These are phyloP conservation scores for Ganoderma sinense DNA, from an alignment of 1,284 basidiomycete species.

Conservation along the genomic window DNA sequence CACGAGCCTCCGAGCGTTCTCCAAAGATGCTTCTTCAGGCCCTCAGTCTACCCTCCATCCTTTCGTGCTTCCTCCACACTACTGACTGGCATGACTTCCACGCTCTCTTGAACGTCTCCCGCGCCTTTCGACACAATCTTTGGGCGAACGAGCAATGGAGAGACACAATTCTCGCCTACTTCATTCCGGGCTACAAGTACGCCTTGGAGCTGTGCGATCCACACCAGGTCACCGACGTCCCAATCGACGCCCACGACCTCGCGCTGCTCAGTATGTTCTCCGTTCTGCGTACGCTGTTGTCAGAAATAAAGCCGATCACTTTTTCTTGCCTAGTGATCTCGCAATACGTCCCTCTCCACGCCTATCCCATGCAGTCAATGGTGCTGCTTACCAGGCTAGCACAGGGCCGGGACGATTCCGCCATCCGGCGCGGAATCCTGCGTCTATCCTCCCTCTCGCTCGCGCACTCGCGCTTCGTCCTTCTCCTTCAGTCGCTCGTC, in stretches of 20 bases:
- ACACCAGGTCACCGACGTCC: conserved; percentile 52
- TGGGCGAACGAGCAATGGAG: conserved; percentile 50
- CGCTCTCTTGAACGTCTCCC: conserved; percentile 58
- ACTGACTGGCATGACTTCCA: conserved; percentile 63
- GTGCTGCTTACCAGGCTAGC: conserved; percentile 49
- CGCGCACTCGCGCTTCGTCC: conserved; percentile 76
- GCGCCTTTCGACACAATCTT: conserved; percentile 48
- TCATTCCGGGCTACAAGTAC: conserved; percentile 62
- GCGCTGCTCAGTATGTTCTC: conserved; percentile 64
- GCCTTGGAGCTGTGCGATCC: conserved; percentile 51
- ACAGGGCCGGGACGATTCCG: conserved; percentile 40
- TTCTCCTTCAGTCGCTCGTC: conserved; percentile 73
- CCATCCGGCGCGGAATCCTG: conserved; percentile 46
- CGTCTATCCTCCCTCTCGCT: conserved; percentile 57
- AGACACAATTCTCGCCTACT: conserved; percentile 63
- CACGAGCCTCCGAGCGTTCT: conserved; percentile 21
- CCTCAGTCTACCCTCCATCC: conserved; percentile 49
- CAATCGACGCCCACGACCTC: conserved; percentile 63
- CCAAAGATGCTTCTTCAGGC: conserved; percentile 19
- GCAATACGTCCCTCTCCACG: conserved; percentile 64
- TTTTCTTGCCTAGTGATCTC: conserved; percentile 60
- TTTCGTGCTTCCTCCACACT: conserved; percentile 51
- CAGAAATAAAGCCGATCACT: conserved; percentile 11
- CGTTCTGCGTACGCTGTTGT: conserved; percentile 23
- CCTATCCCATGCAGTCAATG: conserved; percentile 65